These are phyloP conservation scores for Artemisia argyi DNA, from an alignment of 129 eudicot species.

Conservation along the genomic window DNA sequence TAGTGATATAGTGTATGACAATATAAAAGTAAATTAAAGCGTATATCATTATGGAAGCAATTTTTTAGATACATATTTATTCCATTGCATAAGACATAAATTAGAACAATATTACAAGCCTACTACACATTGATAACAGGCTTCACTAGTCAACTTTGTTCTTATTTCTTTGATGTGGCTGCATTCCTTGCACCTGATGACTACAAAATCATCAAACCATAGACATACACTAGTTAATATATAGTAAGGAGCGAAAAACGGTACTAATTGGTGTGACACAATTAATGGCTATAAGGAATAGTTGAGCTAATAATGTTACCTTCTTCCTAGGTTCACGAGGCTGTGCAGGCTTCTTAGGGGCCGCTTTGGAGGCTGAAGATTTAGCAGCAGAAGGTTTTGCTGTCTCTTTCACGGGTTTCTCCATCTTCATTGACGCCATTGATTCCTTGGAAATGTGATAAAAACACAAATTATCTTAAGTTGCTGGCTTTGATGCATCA, in stretches of 20 bases:
- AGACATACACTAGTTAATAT: constrained; percentile 8
- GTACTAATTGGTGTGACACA: background rate
- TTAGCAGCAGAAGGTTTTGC: constrained; percentile 22
- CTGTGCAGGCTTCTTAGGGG: constrained; percentile 36
- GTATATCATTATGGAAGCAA: background rate
- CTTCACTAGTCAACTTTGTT: constrained; percentile 14
- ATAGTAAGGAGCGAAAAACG: background rate
- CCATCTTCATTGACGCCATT: constrained; percentile 39
- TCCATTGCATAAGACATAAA: constrained; percentile 23
- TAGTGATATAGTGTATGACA: no score
- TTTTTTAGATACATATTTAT: constrained; percentile 9
- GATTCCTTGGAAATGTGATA: constrained; percentile 14
- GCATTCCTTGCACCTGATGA: constrained; percentile 40
- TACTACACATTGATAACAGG: background rate
- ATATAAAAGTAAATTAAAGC: no score
- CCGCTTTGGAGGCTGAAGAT: constrained; percentile 34
- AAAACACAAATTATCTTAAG: background rate
- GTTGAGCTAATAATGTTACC: constrained; percentile 20
- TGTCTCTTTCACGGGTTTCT: constrained; percentile 33
- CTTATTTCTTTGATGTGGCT: constrained; percentile 33
- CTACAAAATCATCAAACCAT: constrained; percentile 27
- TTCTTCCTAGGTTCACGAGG: constrained; percentile 45
- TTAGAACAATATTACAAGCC: constrained; percentile 16
- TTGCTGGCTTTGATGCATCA: constrained; percentile 21
- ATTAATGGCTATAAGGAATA: background rate